A percentile compares a stretch with the other conserved stretches of the same genome.
phyloP scores from a whole-genome alignment of 208 protist species.

The Endotrypanum monterogeii region DNA sequence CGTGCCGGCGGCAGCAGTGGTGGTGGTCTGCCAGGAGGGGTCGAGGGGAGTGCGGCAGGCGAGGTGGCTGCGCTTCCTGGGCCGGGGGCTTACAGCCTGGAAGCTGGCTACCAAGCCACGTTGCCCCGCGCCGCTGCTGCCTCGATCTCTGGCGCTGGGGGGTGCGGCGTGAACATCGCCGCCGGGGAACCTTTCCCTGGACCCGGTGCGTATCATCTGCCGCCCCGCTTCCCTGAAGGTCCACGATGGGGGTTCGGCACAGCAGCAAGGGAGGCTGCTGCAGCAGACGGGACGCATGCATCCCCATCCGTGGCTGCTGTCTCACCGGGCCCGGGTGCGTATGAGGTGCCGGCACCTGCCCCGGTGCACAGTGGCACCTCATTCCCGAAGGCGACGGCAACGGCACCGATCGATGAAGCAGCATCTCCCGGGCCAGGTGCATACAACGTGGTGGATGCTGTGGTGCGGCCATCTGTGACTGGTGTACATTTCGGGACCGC shows the following conservation, averaged over 20 bases:
- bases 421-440: slow-evolving; percentile 18
- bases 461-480: background rate
- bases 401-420: background rate
- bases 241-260: slow-evolving; percentile 35
- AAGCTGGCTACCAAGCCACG: slow-evolving; percentile 18
- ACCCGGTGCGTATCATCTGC: slow-evolving; percentile 28
- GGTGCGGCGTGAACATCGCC: background rate
- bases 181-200: slow-evolving; percentile 5
- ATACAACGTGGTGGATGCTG: slow-evolving; percentile 20
- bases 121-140: slow-evolving; percentile 9
- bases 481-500: slow-evolving; percentile 27
- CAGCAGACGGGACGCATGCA: background rate
- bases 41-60: background rate
- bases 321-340: slow-evolving; percentile 20
- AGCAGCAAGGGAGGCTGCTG: background rate
- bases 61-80: slow-evolving; percentile 26
- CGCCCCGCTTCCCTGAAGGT: slow-evolving; percentile 23
- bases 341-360: slow-evolving; percentile 10
- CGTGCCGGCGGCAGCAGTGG: slow-evolving; percentile 10
- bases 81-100: slow-evolving; percentile 49
- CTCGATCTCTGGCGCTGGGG: background rate
- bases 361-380: slow-evolving; percentile 19
- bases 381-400: slow-evolving; percentile 12
- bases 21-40: background rate
- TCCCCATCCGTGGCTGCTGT: background rate